A percentile compares a stretch with the other conserved stretches of the same genome.
phyloP scores from a whole-genome alignment of 2,329 filamentous ascomycete species.

The Onygenales sp. region DNA sequence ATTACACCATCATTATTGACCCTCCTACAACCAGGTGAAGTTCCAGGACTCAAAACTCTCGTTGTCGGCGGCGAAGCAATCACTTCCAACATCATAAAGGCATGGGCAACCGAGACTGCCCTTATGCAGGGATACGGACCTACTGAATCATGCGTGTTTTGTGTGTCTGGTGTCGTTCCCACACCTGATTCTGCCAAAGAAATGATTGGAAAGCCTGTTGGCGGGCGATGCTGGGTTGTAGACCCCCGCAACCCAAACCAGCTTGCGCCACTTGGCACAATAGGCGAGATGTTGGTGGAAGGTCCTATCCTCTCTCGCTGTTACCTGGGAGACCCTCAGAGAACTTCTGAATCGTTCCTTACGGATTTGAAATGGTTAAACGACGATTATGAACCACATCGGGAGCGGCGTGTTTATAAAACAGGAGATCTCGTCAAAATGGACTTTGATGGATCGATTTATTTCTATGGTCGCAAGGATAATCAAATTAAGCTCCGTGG shows the following conservation, averaged over 20 bases:
- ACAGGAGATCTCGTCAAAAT: slow-evolving; percentile 32
- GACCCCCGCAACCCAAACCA: slow-evolving; percentile 29
- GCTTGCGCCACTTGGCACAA: slow-evolving; percentile 33
- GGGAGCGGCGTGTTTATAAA: slow-evolving; percentile 28
- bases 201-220: slow-evolving; percentile 26
- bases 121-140: slow-evolving; percentile 77
- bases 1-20: slow-evolving; percentile 78
- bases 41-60: slow-evolving; percentile 63
- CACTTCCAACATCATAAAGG: slow-evolving; percentile 57
- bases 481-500: slow-evolving; percentile 60
- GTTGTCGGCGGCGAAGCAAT: slow-evolving; percentile 75
- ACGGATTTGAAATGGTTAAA: slow-evolving; percentile 45
- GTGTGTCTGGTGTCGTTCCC: slow-evolving; percentile 8
- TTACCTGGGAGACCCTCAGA: slow-evolving; percentile 50
- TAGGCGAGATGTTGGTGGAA: slow-evolving; percentile 29
- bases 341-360: slow-evolving; percentile 51
- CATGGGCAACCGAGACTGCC: slow-evolving; percentile 54
- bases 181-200: slow-evolving; percentile 18
- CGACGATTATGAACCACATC: slow-evolving; percentile 17
- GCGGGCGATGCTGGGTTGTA: slow-evolving; percentile 30
- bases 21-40: slow-evolving; percentile 55
- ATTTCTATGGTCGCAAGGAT: slow-evolving; percentile 51
- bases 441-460: slow-evolving; percentile 26
- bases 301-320: slow-evolving; percentile 52
- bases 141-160: slow-evolving; percentile 46